Conservation (phyloP, 2,329 filamentous ascomycete genomes). For the Pseudocercospora pini-densiflorae region DNA sequence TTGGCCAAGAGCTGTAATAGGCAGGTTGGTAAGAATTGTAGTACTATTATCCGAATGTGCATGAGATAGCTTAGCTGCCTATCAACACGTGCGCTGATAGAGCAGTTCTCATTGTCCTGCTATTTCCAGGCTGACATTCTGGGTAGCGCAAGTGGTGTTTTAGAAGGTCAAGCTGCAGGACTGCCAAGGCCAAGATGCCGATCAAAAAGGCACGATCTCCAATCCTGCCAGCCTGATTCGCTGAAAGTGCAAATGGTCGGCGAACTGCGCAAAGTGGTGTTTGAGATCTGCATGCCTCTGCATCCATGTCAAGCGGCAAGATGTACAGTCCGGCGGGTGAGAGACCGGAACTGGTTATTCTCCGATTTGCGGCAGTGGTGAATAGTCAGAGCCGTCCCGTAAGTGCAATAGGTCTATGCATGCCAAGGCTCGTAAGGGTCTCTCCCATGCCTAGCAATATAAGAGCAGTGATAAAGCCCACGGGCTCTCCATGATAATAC, state of each 20-base stretch:
- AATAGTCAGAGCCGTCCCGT: neutral
- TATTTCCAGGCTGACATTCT: conserved; percentile 13
- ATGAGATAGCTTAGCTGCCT: conserved; percentile 3
- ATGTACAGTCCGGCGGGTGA: conserved; percentile 8
- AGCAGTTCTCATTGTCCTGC: conserved; percentile 21
- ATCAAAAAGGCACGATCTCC: conserved; percentile 21
- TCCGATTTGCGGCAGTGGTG: conserved; percentile 8
- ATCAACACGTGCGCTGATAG: conserved; percentile 25
- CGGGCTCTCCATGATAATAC: too few species aligned
- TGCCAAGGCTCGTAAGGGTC: neutral
- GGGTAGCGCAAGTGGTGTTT: conserved; percentile 14
- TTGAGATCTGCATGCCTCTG: conserved; percentile 25
- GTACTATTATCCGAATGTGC: conserved; percentile 10
- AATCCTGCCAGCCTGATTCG: conserved; percentile 20
- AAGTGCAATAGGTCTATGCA: neutral
- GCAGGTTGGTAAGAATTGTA: conserved; percentile 15
- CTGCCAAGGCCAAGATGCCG: conserved; percentile 28
- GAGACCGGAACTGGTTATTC: conserved; percentile 20
- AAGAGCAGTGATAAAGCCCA: neutral
- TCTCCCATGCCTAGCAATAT: neutral
- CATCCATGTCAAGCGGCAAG: conserved; percentile 19
- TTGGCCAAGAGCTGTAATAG: conserved; percentile 17
- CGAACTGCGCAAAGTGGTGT: conserved; percentile 15
- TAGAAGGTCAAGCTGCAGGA: neutral
- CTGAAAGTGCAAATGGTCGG: conserved; percentile 5